Conservation (phyloP, 495 filamentous ascomycete genomes). For the Trichoderma gamsii region DNA sequence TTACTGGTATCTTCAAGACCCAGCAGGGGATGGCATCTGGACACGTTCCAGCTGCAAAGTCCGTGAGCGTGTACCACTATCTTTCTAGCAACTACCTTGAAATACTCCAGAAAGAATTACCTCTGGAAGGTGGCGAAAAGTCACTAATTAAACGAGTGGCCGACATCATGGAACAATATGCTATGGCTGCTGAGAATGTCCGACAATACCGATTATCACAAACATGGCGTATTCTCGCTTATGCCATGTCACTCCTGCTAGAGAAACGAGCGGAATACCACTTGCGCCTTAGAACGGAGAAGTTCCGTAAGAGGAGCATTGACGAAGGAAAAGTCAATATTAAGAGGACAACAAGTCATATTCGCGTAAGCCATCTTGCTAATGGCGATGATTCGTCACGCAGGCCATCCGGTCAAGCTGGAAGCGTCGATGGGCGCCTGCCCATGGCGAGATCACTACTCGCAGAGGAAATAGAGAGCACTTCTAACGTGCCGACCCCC, state of each 20-base stretch:
- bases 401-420: constrained; percentile 27
- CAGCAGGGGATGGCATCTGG: constrained; percentile 59
- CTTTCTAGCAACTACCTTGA: constrained; percentile 55
- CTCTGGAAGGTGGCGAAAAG: constrained; percentile 22
- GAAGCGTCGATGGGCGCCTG: constrained; percentile 22
- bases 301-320: constrained; percentile 1
- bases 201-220: constrained; percentile 61
- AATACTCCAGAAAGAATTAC: constrained; percentile 36
- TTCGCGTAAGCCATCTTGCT: not conserved
- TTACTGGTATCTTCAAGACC: constrained; percentile 46
- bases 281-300: constrained; percentile 34
- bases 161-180: constrained; percentile 56
- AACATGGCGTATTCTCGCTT: constrained; percentile 67
- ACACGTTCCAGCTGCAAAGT: constrained; percentile 50
- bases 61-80: constrained; percentile 50
- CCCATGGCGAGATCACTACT: constrained; percentile 32
- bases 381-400: constrained; percentile 34
- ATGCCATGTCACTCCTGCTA: constrained; percentile 55
- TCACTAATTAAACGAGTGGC: constrained; percentile 39
- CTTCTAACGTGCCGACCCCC: constrained; percentile 74
- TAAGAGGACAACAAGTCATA: not conserved
- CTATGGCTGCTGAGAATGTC: constrained; percentile 52
- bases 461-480: constrained; percentile 56
- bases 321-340: not conserved
- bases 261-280: constrained; percentile 53